Conservation (phyloP, 768 basidiomycete genomes). For the Mycena vitilis region DNA sequence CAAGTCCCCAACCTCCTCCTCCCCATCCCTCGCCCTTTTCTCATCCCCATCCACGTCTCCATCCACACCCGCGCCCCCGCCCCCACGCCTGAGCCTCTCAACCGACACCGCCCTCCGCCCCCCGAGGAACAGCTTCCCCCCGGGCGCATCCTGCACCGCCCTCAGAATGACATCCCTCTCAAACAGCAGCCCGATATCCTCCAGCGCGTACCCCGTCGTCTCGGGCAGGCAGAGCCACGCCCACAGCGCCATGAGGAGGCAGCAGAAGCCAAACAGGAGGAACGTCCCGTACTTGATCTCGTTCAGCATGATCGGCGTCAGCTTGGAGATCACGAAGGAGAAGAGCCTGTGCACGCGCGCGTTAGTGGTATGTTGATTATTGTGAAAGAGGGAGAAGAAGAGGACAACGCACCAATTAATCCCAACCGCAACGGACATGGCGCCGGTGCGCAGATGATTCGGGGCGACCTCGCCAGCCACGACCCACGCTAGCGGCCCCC, state of each 20-base stretch:
- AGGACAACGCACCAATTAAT: slow-evolving; percentile 54
- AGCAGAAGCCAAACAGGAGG: slow-evolving; percentile 55
- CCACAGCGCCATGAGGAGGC: slow-evolving; percentile 56
- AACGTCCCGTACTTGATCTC: slow-evolving; percentile 55
- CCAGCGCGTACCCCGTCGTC: slow-evolving; percentile 57
- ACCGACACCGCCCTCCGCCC: slow-evolving; percentile 41
- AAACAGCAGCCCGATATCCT: slow-evolving; percentile 59
- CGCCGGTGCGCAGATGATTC: slow-evolving; percentile 55
- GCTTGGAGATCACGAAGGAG: slow-evolving; percentile 58
- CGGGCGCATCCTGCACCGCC: slow-evolving; percentile 54
- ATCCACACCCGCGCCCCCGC: neutral
- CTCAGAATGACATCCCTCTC: slow-evolving; percentile 51
- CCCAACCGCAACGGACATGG: slow-evolving; percentile 52
- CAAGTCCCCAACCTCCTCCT: neutral
- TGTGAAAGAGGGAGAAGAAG: too few species aligned
- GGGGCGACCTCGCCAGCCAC: slow-evolving; percentile 57
- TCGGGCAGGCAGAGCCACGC: slow-evolving; percentile 59
- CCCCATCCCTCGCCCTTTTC: neutral
- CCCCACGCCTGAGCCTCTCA: slow-evolving; percentile 35
- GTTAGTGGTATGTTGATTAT: too few species aligned
- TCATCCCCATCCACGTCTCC: neutral
- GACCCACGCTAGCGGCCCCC: slow-evolving; percentile 55
- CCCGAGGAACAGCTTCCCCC: slow-evolving; percentile 50
- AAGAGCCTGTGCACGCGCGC: slow-evolving; percentile 54
- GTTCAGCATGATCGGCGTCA: slow-evolving; percentile 52